Evolutionary conservation across 768 basidiomycete species (phyloP).

Genomic region (Lentinus brumalis): DNA sequence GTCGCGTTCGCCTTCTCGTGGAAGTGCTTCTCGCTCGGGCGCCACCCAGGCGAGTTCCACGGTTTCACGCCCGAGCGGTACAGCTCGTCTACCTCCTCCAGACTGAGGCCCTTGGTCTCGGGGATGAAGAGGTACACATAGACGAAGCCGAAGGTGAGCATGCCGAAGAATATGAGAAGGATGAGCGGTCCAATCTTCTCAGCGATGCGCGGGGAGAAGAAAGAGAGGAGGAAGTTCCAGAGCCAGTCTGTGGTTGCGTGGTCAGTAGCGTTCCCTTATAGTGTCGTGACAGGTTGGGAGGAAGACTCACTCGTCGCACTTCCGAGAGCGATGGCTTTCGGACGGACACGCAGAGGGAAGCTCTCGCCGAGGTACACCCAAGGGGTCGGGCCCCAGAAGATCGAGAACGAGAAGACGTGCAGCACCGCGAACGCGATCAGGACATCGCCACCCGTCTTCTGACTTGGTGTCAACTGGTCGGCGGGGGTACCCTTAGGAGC

Average conservation of each 20-base stretch:
- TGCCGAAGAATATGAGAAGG: slow-evolving; percentile 74
- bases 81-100: slow-evolving; percentile 81
- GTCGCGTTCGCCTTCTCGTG: slow-evolving; percentile 21
- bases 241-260: slow-evolving; percentile 49
- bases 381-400: slow-evolving; percentile 79
- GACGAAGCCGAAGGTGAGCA: slow-evolving; percentile 66
- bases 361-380: slow-evolving; percentile 76
- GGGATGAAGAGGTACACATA: slow-evolving; percentile 80
- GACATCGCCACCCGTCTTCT: slow-evolving; percentile 62
- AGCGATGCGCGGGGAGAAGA: slow-evolving; percentile 72
- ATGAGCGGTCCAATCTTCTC: slow-evolving; percentile 70
- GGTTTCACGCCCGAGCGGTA: slow-evolving; percentile 67
- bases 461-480: slow-evolving; percentile 51
- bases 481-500: slow-evolving; percentile 53
- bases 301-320: slow-evolving; percentile 51
- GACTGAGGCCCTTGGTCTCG: slow-evolving; percentile 76
- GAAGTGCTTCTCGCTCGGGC: slow-evolving; percentile 30
- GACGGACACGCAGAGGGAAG: slow-evolving; percentile 78
- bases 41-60: slow-evolving; percentile 65
- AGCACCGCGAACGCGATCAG: slow-evolving; percentile 79
- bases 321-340: slow-evolving; percentile 78
- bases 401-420: slow-evolving; percentile 69
- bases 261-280: slow-evolving; percentile 9
- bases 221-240: slow-evolving; percentile 76
- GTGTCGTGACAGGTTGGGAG: background rate